A percentile compares a stretch with the other conserved stretches of the same genome.
phyloP scores from a whole-genome alignment of 2,329 filamentous ascomycete species.

The Amauroascus verrucosus region DNA sequence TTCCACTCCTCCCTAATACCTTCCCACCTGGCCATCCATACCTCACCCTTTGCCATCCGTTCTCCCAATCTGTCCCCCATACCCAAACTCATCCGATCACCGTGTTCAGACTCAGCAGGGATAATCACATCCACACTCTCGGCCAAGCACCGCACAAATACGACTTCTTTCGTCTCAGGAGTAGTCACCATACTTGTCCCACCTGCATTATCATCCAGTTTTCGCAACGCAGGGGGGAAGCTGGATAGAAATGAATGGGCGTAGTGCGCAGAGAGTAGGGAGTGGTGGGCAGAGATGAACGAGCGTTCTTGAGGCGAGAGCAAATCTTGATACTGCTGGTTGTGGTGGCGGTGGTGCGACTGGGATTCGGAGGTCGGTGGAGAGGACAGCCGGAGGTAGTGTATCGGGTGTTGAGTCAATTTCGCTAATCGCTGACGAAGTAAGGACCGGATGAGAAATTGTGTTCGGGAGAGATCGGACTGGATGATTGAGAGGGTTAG shows the following conservation, averaged over 20 bases:
- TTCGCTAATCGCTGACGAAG: constrained; percentile 80
- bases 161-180: constrained; percentile 71
- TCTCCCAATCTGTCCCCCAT: constrained; percentile 24
- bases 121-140: constrained; percentile 39
- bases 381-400: constrained; percentile 29
- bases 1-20: constrained; percentile 52
- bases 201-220: constrained; percentile 80
- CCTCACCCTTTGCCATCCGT: constrained; percentile 47
- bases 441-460: constrained; percentile 77
- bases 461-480: constrained; percentile 89
- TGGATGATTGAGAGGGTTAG: constrained; percentile 91
- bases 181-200: constrained; percentile 86
- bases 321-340: constrained; percentile 26
- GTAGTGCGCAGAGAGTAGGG: constrained; percentile 76
- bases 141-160: constrained; percentile 59
- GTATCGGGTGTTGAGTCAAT: constrained; percentile 44
- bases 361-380: constrained; percentile 16
- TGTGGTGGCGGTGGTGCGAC: constrained; percentile 7
- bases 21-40: constrained; percentile 62
- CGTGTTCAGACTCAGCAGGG: constrained; percentile 21
- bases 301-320: constrained; percentile 68
- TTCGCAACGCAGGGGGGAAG: constrained; percentile 69
- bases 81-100: constrained; percentile 21
- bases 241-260: constrained; percentile 69
- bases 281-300: constrained; percentile 77